Base-by-base conservation (phyloP, 2,329 filamentous ascomycete genomes). In the Phaeosphaeriaceae sp. region DNA sequence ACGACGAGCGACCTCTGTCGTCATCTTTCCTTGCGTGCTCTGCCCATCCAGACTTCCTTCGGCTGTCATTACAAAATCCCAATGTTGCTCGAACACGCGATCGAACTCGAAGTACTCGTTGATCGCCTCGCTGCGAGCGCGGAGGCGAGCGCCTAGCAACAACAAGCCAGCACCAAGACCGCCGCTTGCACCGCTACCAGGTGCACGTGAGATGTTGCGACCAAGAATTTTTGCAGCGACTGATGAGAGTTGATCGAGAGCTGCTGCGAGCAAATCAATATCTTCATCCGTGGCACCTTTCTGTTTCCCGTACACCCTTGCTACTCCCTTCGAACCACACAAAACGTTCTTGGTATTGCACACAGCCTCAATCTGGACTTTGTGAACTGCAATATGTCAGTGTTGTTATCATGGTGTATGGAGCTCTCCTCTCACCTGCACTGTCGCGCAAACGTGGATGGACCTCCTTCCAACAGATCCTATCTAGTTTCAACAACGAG, bases 1-100 rank as follows among this genome's bases (percentile, higher is more conserved):
- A 10, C 82, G 76, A 52, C 77, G 72, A 10, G 82, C 83, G 24
- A 86, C 78, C 65, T 85, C 83, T 2, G 79, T 82, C 9, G 84
- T 83, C 61, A 85, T 84, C 66, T 85, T 85, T 1, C 83, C 84
- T 45, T 77, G 73, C 0, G 82, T 79, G 0, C 82, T 84, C 61
- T 85, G 83, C 47, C 79, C 77, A 60, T 85, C 84, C 17, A 85
- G 78, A 10, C 82, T 81, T 0, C 84, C 83, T 63, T 86, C 84
- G 1, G 82, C 83, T 0, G 83, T 85, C 60, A 85, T 75, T 0
- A 85, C 81, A 7, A 85, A 75, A 56, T 85, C 80, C 61, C 81
- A 83, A 21, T 65, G 61, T 25, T 79, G 68, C 15, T 79, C 76
- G 53, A 85, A 81, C 3, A 84, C 73, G 2, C 72, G 72, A 42